Base-by-base conservation (phyloP, 2,329 filamentous ascomycete genomes). In the Metarhizium robertsii region DNA sequence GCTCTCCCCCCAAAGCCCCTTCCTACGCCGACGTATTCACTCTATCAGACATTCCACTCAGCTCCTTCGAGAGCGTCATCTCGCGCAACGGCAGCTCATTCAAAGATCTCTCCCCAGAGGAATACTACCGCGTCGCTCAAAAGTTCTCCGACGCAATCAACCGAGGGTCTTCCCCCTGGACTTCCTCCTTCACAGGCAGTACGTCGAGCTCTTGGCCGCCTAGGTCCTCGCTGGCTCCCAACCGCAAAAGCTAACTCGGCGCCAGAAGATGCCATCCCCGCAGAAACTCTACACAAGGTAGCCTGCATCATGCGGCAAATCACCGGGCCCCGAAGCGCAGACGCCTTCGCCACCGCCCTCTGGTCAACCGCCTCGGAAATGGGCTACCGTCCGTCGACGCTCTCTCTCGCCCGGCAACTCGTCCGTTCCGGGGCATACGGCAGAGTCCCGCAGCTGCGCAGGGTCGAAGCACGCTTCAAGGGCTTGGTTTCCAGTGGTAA, bases 321-420 rank as follows among this genome's bases (percentile, higher is more conserved):
- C 25, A 50, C 42, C 13, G 45, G 47, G 38, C 2, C 52, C 60
- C 14, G 13, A 42, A 3, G 50, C 50, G 51, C 58, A 8, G 55
- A 56, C 7, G 53, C 51, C 5, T 63, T 69, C 20, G 55, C 61
- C 34, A 51, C 58, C 1, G 57, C 58, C 18, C 57, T 73, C 54
- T 69, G 71, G 63, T 56, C 63, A 40, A 61, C 64, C 5, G 70
- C 71, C 10, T 66, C 70, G 1, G 64, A 62, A 14, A 60, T 63
- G 52, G 66, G 69, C 34, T 60, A 67, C 53, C 59, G 58, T 4
- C 57, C 62, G 32, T 65, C 71, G 18, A 69, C 67, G n/a, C 53
- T 73, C 11, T 65, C 63, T 2, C 54, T 68, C 3, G 60, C 59
- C 14, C 58, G 63, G 25, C 56, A 62, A 1, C 55, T 70, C 46